phyloP scores from a whole-genome alignment of 1,284 basidiomycete genomes.

The Malassezia sp. region DNA sequence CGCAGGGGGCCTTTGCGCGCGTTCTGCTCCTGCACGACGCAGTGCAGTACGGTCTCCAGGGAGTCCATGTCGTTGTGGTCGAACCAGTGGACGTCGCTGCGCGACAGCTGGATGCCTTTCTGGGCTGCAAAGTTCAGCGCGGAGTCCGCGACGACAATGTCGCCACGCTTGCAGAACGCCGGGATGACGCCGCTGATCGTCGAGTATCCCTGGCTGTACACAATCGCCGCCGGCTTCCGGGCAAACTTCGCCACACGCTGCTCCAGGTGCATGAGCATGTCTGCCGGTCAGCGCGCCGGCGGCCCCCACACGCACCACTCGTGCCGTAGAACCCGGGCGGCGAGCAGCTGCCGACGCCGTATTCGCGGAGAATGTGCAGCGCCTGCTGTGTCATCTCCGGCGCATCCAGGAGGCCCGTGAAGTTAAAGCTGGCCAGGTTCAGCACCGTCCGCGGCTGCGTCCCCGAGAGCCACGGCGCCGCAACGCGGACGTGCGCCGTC shows the following conservation, averaged over 20 bases:
- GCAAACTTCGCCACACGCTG: conserved; percentile 79
- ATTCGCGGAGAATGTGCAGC: conserved; percentile 73
- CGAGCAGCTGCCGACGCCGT: conserved; percentile 89
- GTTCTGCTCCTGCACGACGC: conserved; percentile 72
- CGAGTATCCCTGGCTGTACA: conserved; percentile 88
- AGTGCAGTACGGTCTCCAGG: conserved; percentile 73
- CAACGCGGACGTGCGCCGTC: conserved; percentile 62
- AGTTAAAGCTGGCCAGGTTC: conserved; percentile 87
- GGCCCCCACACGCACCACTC: no score
- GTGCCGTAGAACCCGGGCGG: conserved; percentile 97
- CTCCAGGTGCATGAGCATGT: conserved; percentile 83
- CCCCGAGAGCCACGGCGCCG: conserved; percentile 57
- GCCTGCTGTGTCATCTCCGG: conserved; percentile 76
- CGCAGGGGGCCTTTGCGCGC: conserved; percentile 60
- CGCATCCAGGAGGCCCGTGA: conserved; percentile 77
- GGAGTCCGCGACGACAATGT: conserved; percentile 94
- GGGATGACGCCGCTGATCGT: conserved; percentile 89
- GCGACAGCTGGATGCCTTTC: conserved; percentile 91
- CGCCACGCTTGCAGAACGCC: conserved; percentile 92
- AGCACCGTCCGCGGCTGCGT: conserved; percentile 58
- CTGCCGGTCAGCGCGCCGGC: no score
- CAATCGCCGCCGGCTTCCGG: conserved; percentile 73
- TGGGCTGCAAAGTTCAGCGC: conserved; percentile 89
- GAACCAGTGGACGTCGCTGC: conserved; percentile 81
- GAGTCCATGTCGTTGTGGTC: conserved; percentile 89